phyloP scores from a whole-genome alignment of 805 yeast genomes.

The Candida sakaeoensis region DNA sequence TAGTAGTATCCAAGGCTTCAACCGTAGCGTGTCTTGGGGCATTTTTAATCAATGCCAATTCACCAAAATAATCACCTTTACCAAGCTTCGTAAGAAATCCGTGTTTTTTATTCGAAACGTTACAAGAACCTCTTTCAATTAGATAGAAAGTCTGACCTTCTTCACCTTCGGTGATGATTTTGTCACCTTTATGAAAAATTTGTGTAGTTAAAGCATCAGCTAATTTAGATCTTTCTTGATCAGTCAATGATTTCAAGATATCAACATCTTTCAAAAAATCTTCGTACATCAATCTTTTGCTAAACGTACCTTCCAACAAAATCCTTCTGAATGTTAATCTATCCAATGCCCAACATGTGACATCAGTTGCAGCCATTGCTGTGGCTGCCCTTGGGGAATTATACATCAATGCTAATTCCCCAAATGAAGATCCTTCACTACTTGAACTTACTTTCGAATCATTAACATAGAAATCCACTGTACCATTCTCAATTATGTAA shows the following conservation, averaged over 20 bases:
- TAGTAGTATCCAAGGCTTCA: constrained; percentile 66
- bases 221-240: constrained; percentile 81
- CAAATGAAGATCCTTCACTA: constrained; percentile 89
- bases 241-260: constrained; percentile 65
- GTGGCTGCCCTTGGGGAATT: constrained; percentile 98
- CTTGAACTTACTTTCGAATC: constrained; percentile 66
- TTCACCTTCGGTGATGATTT: constrained; percentile 84
- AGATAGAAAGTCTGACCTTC: constrained; percentile 43
- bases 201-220: constrained; percentile 93
- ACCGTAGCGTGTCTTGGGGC: constrained; percentile 94
- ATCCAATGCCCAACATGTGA: constrained; percentile 84
- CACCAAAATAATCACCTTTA: constrained; percentile 95
- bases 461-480: constrained; percentile 76
- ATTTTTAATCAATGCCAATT: constrained; percentile 87
- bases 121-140: constrained; percentile 73
- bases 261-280: constrained; percentile 84
- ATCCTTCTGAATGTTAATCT: constrained; percentile 90
- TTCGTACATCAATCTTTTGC: constrained; percentile 87
- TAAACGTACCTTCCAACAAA: constrained; percentile 83
- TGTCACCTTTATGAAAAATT: constrained; percentile 63
- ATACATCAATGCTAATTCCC: constrained; percentile 96
- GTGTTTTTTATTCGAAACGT: constrained; percentile 58
- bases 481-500: constrained; percentile 80
- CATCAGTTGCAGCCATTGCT: constrained; percentile 70
- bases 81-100: constrained; percentile 59